A percentile compares a stretch with the other conserved stretches of the same genome.
These are phyloP conservation scores for Hypericum perforatum DNA, from an alignment of 345 rosid species.

Conservation along the genomic window DNA sequence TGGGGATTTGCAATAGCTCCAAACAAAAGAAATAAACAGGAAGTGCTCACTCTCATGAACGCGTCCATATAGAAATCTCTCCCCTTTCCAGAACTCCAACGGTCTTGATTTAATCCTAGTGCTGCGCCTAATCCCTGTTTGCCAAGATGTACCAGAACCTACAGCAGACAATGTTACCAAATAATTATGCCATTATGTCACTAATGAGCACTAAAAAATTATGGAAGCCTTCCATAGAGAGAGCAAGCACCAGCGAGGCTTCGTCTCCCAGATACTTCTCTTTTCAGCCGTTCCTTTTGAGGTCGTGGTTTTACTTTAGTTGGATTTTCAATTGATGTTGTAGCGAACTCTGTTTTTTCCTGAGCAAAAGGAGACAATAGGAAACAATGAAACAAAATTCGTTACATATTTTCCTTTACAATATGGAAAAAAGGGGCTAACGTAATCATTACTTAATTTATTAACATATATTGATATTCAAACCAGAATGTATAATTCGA, in stretches of 20 bases:
- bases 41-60: constrained; percentile 63
- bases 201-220: constrained; percentile 1
- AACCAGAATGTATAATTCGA: too few relatives aligned
- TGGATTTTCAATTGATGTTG: constrained; percentile 19
- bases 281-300: constrained; percentile 22
- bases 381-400: background rate
- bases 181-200: constrained; percentile 7
- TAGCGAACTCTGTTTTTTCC: constrained; percentile 26
- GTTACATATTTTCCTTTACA: background rate
- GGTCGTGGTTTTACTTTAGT: constrained; percentile 20
- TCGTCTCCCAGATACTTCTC: constrained; percentile 40
- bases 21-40: background rate
- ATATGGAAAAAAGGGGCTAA: background rate
- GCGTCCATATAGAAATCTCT: constrained; percentile 80
- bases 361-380: constrained; percentile 20
- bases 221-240: constrained; percentile 9
- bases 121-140: constrained; percentile 61
- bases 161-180: background rate
- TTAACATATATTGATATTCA: too few relatives aligned
- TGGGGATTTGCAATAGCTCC: background rate
- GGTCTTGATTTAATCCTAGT: constrained; percentile 86
- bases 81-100: constrained; percentile 94
- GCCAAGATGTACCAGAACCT: constrained; percentile 62
- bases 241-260: constrained; percentile 73
- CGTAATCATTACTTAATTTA: too few relatives aligned